Conservation (phyloP, 257 asterid genomes). For the Agastache rugosa region DNA sequence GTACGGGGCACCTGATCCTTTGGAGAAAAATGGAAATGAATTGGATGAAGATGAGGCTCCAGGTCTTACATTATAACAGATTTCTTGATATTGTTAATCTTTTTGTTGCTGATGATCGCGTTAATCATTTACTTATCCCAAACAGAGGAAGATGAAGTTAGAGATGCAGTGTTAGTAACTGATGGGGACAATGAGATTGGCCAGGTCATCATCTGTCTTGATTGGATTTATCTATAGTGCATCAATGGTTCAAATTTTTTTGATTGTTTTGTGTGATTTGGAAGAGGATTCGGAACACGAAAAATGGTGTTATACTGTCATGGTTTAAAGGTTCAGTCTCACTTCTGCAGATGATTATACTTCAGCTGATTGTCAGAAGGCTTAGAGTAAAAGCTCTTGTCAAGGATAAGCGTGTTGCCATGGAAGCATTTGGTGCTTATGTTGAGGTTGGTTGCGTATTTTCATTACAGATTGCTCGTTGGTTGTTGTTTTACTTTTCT, state of each 20-base stretch:
- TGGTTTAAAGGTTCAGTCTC: not conserved
- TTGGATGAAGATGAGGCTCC: constrained; percentile 54
- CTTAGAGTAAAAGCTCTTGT: constrained; percentile 83
- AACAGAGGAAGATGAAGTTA: constrained; percentile 71
- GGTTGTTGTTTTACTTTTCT: constrained; percentile 1
- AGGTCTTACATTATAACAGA: constrained; percentile 46
- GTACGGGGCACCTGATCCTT: constrained; percentile 94
- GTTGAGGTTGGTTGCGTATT: constrained; percentile 72
- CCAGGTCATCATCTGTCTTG: constrained; percentile 58
- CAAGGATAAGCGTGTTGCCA: constrained; percentile 82
- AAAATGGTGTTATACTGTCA: not conserved
- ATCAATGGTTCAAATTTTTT: not conserved
- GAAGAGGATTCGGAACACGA: not conserved
- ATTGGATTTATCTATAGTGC: not conserved
- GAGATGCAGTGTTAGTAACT: constrained; percentile 89
- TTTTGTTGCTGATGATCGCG: not conserved
- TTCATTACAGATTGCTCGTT: not conserved
- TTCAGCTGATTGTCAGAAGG: constrained; percentile 79
- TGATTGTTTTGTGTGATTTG: constrained; percentile 14
- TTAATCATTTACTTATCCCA: constrained; percentile 25
- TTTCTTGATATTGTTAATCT: constrained; percentile 1
- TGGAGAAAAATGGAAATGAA: constrained; percentile 59
- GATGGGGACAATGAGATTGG: constrained; percentile 97
- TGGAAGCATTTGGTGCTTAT: constrained; percentile 96
- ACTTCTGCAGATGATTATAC: constrained; percentile 75